Percentiles rank a stretch among this genome's conserved stretches.
These are phyloP conservation scores for Scutellaria minor DNA, from an alignment of 257 asterid genomes.

Conservation along the genomic window DNA sequence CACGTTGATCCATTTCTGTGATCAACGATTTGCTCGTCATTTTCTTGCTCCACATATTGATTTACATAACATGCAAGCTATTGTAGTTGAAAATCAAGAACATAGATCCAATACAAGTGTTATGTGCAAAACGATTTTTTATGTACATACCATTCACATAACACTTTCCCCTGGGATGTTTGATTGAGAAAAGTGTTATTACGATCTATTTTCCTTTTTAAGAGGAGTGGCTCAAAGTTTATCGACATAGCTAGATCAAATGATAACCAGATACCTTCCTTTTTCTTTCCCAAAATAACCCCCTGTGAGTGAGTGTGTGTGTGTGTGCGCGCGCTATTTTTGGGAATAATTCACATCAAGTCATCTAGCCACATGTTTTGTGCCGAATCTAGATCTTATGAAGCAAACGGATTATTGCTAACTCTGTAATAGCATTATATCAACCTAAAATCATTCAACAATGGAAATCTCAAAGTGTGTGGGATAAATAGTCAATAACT, in stretches of 20 bases:
- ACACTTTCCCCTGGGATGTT: conserved; percentile 14
- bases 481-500: no score
- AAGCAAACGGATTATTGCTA: no score
- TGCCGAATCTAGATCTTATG: background rate
- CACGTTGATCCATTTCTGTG: conserved; percentile 67
- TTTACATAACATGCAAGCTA: conserved; percentile 25
- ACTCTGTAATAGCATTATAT: no score
- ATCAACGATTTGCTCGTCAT: conserved; percentile 43
- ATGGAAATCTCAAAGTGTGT: no score
- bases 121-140: conserved; percentile 21
- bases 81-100: background rate
- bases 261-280: conserved; percentile 9
- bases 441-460: no score
- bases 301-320: background rate
- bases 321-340: conserved; percentile 13
- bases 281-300: background rate
- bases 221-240: conserved; percentile 32
- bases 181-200: conserved; percentile 13
- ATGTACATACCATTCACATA: conserved; percentile 27
- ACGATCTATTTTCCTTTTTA: conserved; percentile 26
- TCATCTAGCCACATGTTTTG: background rate
- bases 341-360: background rate
- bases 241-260: conserved; percentile 15
- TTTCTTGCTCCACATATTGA: conserved; percentile 40
- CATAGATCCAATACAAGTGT: conserved; percentile 28